Conservation (phyloP, 345 rosid species). For the Eucalyptus paniculata region DNA sequence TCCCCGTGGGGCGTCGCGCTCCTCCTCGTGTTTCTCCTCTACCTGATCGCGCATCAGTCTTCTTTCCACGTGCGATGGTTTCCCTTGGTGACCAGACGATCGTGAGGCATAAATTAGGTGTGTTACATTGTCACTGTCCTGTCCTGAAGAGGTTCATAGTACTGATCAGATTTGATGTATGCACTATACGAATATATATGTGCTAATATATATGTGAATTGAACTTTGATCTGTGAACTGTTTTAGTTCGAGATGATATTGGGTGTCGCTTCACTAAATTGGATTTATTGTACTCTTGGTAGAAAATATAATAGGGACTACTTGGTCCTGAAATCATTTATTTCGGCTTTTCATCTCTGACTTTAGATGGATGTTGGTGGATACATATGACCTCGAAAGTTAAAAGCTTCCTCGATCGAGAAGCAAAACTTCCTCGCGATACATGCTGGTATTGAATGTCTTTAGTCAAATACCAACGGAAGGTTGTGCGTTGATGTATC, state of each 20-base stretch:
- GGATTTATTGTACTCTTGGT: background rate
- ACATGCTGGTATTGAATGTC: background rate
- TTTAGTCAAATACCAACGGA: background rate
- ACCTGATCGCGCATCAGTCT: slow-evolving; percentile 46
- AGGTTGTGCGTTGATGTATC: background rate
- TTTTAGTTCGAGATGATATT: background rate
- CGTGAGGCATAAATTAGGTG: background rate
- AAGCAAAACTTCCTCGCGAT: background rate
- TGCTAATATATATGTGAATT: background rate
- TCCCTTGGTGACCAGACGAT: slow-evolving; percentile 13
- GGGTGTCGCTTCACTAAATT: background rate
- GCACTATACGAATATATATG: background rate
- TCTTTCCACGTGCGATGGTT: slow-evolving; percentile 47
- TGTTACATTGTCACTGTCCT: background rate
- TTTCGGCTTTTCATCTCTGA: background rate
- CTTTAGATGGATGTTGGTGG: background rate
- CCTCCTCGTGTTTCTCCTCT: slow-evolving; percentile 36
- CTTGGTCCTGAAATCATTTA: background rate
- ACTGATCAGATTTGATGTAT: background rate
- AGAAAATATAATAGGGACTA: background rate
- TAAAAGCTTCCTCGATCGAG: background rate
- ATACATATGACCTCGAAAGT: background rate
- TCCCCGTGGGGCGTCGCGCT: slow-evolving; percentile 51
- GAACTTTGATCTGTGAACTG: background rate
- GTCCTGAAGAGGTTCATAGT: background rate